Percentiles rank a stretch among this genome's conserved stretches.
Evolutionary conservation across 1,284 basidiomycete species (phyloP).

Genomic region (Marasmius oreades): DNA sequence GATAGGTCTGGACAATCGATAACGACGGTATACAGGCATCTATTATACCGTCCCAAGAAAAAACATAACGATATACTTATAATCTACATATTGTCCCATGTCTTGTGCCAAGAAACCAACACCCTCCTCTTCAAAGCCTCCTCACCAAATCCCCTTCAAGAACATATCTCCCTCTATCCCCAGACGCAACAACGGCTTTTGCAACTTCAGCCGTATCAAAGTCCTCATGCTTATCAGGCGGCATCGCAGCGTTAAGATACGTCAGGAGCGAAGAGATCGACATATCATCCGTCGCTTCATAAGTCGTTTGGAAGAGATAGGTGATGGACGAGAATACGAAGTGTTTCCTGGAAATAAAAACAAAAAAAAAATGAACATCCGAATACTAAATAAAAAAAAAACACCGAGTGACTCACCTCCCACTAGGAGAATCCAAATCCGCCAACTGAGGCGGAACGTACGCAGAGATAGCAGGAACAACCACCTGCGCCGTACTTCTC

Average conservation of each 20-base stretch:
- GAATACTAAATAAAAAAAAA: conserved; percentile 12
- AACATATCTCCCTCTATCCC: conserved; percentile 42
- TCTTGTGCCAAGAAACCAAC: too few relatives aligned
- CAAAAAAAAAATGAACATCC: conserved; percentile 3
- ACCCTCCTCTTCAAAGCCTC: conserved; percentile 1
- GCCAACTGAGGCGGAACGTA: conserved; percentile 30
- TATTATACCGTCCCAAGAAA: too few relatives aligned
- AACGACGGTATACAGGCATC: too few relatives aligned
- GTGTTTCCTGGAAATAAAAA: conserved; percentile 36
- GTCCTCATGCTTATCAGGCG: conserved; percentile 72
- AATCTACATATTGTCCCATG: too few relatives aligned
- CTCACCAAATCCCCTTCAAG: conserved; percentile 11
- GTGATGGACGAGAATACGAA: conserved; percentile 58
- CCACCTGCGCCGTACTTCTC: not conserved
- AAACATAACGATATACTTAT: too few relatives aligned
- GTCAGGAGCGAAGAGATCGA: conserved; percentile 61
- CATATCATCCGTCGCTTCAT: conserved; percentile 60
- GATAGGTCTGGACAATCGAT: too few relatives aligned
- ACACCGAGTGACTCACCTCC: conserved; percentile 42
- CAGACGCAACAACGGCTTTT: conserved; percentile 48
- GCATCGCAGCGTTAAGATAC: conserved; percentile 71
- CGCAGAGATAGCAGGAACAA: not conserved
- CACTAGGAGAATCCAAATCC: conserved; percentile 51
- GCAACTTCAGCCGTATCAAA: conserved; percentile 72
- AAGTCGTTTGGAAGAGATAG: conserved; percentile 62